Base-by-base conservation (phyloP, 2,329 filamentous ascomycete species). In the Chaetomium strumarium region DNA sequence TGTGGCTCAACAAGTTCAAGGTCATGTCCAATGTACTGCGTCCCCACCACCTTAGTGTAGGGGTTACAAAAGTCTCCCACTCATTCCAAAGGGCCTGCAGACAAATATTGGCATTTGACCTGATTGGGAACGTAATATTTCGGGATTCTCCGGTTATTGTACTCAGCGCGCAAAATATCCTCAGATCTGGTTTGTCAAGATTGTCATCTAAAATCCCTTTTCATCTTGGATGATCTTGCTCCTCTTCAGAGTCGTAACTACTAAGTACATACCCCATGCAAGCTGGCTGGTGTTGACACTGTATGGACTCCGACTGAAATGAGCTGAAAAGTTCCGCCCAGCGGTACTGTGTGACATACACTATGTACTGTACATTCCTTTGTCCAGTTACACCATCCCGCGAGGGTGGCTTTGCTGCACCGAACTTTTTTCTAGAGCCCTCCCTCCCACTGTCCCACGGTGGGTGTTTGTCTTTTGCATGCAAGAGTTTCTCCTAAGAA, bases 71-170 rank as follows among this genome's bases (percentile, higher is more conserved):
- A n/a, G n/a, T n/a, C n/a, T n/a, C n/a, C n/a, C 6, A 36, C 36
- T 38, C 46, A 51, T 53, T 30, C 46, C 59, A 56, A 56, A 61
- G 34, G 37, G 36, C 55, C 53, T 58, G 58, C 60, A 62, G 55
- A 17, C 36, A 31, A 60, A 59, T 62, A 58, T 59, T 62, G 58
- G 24, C 46, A 20, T 24, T 39, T 40, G 37, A 55, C 51, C 48
- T 41, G 44, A 60, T 58, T 53, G 16, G 48, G 53, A n/a, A 12
- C n/a, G 31, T 11, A 16, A 43, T 55, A 58, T 57, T 44, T 59
- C 56, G 56, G 55, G 47, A 54, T 53, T 46, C 51, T 24, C 56
- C 56, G 47, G 51, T 37, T 54, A 33, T 40, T 16, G 46, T 50
- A 46, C 43, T 39, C 33, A 44, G 57, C 43, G 42, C 42, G 46